These are phyloP conservation scores for Flaveria floridana DNA, from an alignment of 140 eudicot species.

Conservation along the genomic window DNA sequence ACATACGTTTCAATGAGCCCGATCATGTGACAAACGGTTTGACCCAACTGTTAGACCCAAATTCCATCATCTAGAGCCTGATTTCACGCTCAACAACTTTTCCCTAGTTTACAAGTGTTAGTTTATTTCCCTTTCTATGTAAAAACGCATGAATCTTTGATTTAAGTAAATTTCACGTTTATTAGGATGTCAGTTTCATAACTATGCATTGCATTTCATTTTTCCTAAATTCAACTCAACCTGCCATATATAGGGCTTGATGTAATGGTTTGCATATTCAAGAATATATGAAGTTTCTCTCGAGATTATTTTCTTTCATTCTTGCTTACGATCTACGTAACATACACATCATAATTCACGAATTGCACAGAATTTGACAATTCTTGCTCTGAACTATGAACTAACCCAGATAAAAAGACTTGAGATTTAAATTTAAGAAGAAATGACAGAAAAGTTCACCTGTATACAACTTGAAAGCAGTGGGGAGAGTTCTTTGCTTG, in stretches of 20 bases:
- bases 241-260: too few relatives aligned
- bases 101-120: background rate
- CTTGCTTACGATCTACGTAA: background rate
- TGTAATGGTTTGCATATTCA: too few relatives aligned
- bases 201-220: background rate
- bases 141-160: background rate
- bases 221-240: too few relatives aligned
- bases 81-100: background rate
- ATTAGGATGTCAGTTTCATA: background rate
- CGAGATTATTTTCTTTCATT: background rate
- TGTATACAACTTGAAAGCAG: constrained; percentile 94
- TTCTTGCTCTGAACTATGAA: background rate
- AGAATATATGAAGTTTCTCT: background rate
- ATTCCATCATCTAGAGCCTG: background rate
- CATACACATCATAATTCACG: background rate
- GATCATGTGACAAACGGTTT: background rate
- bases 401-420: background rate
- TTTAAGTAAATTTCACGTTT: background rate
- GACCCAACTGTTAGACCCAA: background rate
- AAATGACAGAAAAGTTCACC: constrained; percentile 37
- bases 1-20: background rate
- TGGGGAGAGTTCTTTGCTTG: constrained; percentile 77
- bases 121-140: background rate
- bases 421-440: background rate
- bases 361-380: background rate